Conservation (phyloP, 1,139 yeast species). For the Candida gigantensis region DNA sequence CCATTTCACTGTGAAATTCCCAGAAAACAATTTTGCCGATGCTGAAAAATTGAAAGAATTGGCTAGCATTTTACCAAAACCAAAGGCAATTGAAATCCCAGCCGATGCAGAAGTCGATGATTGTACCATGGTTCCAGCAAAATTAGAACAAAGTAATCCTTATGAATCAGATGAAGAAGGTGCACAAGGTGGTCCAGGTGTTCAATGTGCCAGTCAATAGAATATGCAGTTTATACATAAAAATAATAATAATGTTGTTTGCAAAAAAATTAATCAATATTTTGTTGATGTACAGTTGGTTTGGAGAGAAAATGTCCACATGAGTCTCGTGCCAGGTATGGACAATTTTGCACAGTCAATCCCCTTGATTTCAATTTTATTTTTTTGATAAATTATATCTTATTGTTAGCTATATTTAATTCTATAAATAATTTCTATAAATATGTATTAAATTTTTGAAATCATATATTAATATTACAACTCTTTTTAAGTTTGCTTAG, state of each 20-base stretch:
- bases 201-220: conserved; percentile 86
- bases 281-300: too few relatives aligned
- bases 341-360: too few relatives aligned
- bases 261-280: too few relatives aligned
- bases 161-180: conserved; percentile 72
- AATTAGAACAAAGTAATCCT: conserved; percentile 55
- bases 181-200: conserved; percentile 64
- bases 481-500: too few relatives aligned
- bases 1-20: conserved; percentile 74
- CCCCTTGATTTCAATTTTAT: too few relatives aligned
- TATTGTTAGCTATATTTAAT: conserved; percentile 17
- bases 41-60: conserved; percentile 68
- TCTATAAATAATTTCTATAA: conserved; percentile 9
- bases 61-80: conserved; percentile 67
- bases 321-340: too few relatives aligned
- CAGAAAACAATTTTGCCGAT: conserved; percentile 58
- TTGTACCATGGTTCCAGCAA: conserved; percentile 65
- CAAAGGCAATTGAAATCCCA: conserved; percentile 58
- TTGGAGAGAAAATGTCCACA: too few relatives aligned
- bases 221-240: background rate
- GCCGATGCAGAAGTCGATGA: conserved; percentile 75
- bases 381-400: too few relatives aligned
- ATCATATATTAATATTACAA: too few relatives aligned
- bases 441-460: too few relatives aligned
- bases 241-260: too few relatives aligned